Evolutionary conservation across 257 asterid species (phyloP), one percentile per base, ranked within the genome.

Genomic region (Misopates orontium): DNA sequence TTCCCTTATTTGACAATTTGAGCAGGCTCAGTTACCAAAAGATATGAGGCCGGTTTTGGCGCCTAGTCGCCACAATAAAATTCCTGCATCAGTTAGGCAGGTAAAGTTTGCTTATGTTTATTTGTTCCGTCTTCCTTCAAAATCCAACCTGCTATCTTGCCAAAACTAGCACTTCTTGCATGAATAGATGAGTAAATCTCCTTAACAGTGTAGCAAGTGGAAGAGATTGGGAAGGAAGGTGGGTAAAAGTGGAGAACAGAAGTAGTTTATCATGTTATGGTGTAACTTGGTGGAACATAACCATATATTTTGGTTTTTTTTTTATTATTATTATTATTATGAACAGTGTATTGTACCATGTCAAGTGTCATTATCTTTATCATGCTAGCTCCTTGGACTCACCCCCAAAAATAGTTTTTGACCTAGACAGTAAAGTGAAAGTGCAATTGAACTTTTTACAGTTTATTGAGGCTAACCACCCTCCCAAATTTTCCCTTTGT

Each of bases 41-140:
- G 97, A 90, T n/a, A 94, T 86, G 96, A 86, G 87, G 32, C 97
- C 99, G 48, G 82, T 75, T 80, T 78, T 94, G 80, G 96, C 95
- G 62, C 73, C 95, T 44, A 60, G 77, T 69, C 84, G 87, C 60
- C 89, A 85, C 78, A 90, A 88, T 78, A 94, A 88, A 88, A 78
- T 94, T 71, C 80, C 97, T 31, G 22, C 41, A 45, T 60, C 95
- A 20, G 83, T 88, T 70, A 86, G 97, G 87, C 95, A 90, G 97
- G 99, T 93, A 75, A 75, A 69, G 32, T 49, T 39, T 52, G 67
- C 48, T 44, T 60, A 63, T 52, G 45, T 32, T 63, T 56, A 45
- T 69, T 62, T 70, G 56, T 66, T 15, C 21, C 11, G 7, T 36
- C 12, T 53, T 1, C 52, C 49, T 45, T 49, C 6, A 22, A 57